These are phyloP conservation scores for Fomitopsis betulina DNA, from an alignment of 1,284 basidiomycete genomes.

Conservation along the genomic window DNA sequence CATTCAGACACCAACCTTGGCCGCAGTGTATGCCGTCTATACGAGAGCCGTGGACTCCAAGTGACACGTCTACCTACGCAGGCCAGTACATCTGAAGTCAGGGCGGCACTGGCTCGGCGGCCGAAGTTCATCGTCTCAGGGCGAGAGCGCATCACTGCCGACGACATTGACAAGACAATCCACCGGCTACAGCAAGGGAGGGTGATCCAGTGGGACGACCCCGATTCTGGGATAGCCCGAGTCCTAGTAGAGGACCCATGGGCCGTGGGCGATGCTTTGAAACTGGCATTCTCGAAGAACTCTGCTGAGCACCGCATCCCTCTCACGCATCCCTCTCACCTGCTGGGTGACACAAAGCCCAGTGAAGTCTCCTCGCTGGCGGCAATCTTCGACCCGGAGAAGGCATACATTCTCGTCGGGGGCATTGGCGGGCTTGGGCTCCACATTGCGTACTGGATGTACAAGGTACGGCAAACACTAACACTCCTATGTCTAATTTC, in stretches of 20 bases:
- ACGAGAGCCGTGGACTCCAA: constrained; percentile 2
- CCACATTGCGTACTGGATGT: constrained; percentile 37
- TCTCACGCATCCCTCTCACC: background rate
- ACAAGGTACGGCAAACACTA: constrained; percentile 23
- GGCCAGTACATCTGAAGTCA: background rate
- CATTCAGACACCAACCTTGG: constrained; percentile 6
- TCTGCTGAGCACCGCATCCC: background rate
- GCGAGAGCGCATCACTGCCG: background rate
- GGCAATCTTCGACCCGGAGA: constrained; percentile 6
- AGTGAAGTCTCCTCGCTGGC: background rate
- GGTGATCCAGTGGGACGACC: constrained; percentile 14
- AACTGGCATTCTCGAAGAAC: background rate
- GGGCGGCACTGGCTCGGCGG: background rate
- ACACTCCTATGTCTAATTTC: background rate
- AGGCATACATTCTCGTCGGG: constrained; percentile 17
- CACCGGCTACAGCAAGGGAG: background rate
- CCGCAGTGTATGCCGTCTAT: constrained; percentile 3
- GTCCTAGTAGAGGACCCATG: constrained; percentile 10
- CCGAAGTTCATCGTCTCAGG: constrained; percentile 12
- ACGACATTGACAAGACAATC: background rate
- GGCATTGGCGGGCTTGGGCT: constrained; percentile 23
- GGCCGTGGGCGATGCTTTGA: constrained; percentile 10
- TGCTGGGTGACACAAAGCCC: background rate
- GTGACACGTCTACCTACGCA: background rate
- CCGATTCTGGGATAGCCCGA: constrained; percentile 5